These are phyloP conservation scores for Cutaneotrichosporon dermatis DNA, from an alignment of 1,284 basidiomycete genomes.

Conservation along the genomic window DNA sequence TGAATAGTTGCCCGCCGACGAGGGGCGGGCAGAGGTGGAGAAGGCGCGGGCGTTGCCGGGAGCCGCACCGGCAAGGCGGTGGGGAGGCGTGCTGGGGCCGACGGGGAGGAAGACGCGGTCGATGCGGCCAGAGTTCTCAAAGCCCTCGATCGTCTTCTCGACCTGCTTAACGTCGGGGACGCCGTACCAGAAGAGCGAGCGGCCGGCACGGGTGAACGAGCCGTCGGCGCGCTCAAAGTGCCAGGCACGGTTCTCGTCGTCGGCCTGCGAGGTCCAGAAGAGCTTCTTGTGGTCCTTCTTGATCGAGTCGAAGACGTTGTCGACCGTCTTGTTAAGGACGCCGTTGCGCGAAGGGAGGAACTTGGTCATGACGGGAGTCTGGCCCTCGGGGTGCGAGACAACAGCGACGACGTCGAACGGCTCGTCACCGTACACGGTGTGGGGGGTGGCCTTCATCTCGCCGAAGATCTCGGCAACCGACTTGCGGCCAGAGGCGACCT, in stretches of 20 bases:
- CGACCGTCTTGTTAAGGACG: conserved; percentile 86
- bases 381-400: conserved; percentile 83
- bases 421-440: conserved; percentile 96
- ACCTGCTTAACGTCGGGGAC: conserved; percentile 89
- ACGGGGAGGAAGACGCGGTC: conserved; percentile 86
- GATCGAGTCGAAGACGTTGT: conserved; percentile 95
- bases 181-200: conserved; percentile 96
- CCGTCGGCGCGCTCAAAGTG: conserved; percentile 98
- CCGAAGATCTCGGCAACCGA: conserved; percentile 89
- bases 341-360: conserved; percentile 83
- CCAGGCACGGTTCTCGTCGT: conserved; percentile 97
- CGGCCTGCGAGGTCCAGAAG: conserved; percentile 93
- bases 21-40: conserved; percentile 63
- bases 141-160: conserved; percentile 73
- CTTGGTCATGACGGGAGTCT: conserved; percentile 88
- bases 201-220: conserved; percentile 86
- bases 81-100: conserved; percentile 66
- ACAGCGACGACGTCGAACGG: conserved; percentile 88
- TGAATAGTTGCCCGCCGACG: conserved; percentile 53
- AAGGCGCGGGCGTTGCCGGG: conserved; percentile 57
- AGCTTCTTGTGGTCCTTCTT: conserved; percentile 90
- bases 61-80: conserved; percentile 51
- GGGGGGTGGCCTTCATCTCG: conserved; percentile 72
- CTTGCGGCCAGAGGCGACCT: conserved; percentile 77
- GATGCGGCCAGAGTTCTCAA: conserved; percentile 81